Evolutionary conservation across 2,329 filamentous ascomycete species (phyloP), one percentile per base, ranked within the genome.

Genomic region (Coniochaeta pulveracea): DNA sequence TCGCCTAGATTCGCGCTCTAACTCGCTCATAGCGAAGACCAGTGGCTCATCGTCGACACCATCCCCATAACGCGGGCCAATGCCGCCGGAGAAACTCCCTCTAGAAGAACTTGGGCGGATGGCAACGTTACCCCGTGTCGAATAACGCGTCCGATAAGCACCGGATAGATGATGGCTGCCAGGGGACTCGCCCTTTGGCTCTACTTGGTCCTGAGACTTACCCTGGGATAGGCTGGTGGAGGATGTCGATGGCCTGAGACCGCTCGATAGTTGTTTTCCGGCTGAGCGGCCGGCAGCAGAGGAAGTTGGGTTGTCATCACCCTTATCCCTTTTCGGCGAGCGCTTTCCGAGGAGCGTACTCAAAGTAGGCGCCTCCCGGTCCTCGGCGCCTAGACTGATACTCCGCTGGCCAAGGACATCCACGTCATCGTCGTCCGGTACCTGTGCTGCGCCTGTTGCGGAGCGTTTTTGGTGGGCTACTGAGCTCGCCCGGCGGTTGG

Each of bases 1-100:
- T 40, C 69, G 63, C 40, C 73, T 60, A 27, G 66, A 66, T 36
- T 66, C 64, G 12, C 69, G 61, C 43, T 76, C 75, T 48, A 83
- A 70, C 51, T 85, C 80, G 22, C 76, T 81, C 64, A 85, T 74
- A 41, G 80, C 76, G 52, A 85, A 85, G 8, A 85, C 63, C 8
- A 85, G 53, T 1, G 76, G 76, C 46, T 85, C 80, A 35, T 82
- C 80, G 38, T 80, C 76, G 16, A 62, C 55, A 5, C 71, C 69
- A 33, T 57, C 57, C 27, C 72, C 64, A 29, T 62, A 60, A 36
- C 61, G 67, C 33, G 64, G 48, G 11, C 34, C 32, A 48, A 49
- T 18, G 40, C 43, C 16, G 16, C 61, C 59, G 2, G 51, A 43
- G 38, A 66, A 62, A 41, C 64, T 68, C 19, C 61, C 64, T 15